Conservation (phyloP, 2,329 filamentous ascomycete species). For the Helminthosporium solani region DNA sequence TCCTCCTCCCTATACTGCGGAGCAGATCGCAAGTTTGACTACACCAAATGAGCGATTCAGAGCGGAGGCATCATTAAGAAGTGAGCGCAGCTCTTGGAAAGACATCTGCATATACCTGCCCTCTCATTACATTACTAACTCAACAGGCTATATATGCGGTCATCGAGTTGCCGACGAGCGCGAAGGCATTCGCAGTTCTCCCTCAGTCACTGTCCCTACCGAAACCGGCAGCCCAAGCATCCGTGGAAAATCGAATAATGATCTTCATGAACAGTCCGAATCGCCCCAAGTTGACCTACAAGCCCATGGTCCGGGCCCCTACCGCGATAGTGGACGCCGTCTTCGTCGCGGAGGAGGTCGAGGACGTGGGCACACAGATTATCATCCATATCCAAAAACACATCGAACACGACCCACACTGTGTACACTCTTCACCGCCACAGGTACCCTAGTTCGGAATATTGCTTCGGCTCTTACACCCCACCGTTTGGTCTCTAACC, state of each 20-base stretch:
- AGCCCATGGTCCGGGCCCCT: not conserved
- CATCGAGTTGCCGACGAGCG: constrained; percentile 8
- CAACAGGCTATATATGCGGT: constrained; percentile 13
- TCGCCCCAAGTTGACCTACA: not conserved
- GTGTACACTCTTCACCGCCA: constrained; percentile 32
- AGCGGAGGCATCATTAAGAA: constrained; percentile 27
- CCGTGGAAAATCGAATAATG: not conserved
- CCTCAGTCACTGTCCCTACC: not conserved
- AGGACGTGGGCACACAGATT: constrained; percentile 8
- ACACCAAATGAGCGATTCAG: constrained; percentile 19
- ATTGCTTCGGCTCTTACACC: constrained; percentile 6
- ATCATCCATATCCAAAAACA: constrained; percentile 26
- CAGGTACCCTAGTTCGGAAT: constrained; percentile 30
- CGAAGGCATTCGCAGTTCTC: constrained; percentile 5
- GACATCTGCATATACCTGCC: not conserved
- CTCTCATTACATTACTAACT: constrained; percentile 11
- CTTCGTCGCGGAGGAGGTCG: constrained; percentile 11
- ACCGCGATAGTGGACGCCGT: not conserved
- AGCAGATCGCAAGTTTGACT: constrained; percentile 27
- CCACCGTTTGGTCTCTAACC: constrained; percentile 17
- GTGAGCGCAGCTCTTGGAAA: constrained; percentile 31
- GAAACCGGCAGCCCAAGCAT: constrained; percentile 1
- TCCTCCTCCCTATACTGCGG: constrained; percentile 27
- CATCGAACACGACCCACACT: constrained; percentile 4
- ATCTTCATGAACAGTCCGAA: not conserved